Evolutionary conservation across 2,329 filamentous ascomycete species (phyloP).

Genomic region (Hypoxylon sp.): DNA sequence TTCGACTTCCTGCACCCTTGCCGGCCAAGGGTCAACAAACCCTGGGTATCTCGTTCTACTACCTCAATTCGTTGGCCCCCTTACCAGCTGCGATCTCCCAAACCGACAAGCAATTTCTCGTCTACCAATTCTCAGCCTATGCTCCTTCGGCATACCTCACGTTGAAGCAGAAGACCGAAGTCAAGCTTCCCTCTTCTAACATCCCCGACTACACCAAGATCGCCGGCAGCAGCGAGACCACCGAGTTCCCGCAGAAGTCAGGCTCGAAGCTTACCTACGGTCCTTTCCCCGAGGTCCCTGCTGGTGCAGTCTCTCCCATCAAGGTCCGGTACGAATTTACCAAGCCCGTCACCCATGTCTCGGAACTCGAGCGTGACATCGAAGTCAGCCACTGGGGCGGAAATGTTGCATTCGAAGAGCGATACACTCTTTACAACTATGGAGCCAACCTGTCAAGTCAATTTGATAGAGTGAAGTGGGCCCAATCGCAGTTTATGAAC

Average conservation of each 20-base stretch:
- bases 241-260: slow-evolving; percentile 76
- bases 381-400: slow-evolving; percentile 99
- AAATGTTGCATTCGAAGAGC: slow-evolving; percentile 93
- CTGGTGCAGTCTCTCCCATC: slow-evolving; percentile 76
- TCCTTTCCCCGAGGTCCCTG: slow-evolving; percentile 83
- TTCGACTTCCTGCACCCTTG: slow-evolving; percentile 80
- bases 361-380: slow-evolving; percentile 84
- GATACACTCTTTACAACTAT: slow-evolving; percentile 86
- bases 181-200: slow-evolving; percentile 83
- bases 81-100: slow-evolving; percentile 86
- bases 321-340: slow-evolving; percentile 94
- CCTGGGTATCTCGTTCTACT: slow-evolving; percentile 84
- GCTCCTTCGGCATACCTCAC: slow-evolving; percentile 84
- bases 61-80: slow-evolving; percentile 80
- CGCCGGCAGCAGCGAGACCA: slow-evolving; percentile 67
- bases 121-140: slow-evolving; percentile 87
- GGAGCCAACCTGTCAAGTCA: slow-evolving; percentile 79
- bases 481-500: slow-evolving; percentile 76
- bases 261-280: slow-evolving; percentile 90
- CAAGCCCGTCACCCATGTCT: slow-evolving; percentile 84
- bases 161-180: slow-evolving; percentile 93
- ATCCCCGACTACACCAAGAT: slow-evolving; percentile 87
- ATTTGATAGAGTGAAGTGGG: slow-evolving; percentile 82
- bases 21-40: slow-evolving; percentile 81
- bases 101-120: slow-evolving; percentile 84